Base-by-base conservation (phyloP, 2,329 filamentous ascomycete species). In the Ophiostoma novo-ulmi region DNA sequence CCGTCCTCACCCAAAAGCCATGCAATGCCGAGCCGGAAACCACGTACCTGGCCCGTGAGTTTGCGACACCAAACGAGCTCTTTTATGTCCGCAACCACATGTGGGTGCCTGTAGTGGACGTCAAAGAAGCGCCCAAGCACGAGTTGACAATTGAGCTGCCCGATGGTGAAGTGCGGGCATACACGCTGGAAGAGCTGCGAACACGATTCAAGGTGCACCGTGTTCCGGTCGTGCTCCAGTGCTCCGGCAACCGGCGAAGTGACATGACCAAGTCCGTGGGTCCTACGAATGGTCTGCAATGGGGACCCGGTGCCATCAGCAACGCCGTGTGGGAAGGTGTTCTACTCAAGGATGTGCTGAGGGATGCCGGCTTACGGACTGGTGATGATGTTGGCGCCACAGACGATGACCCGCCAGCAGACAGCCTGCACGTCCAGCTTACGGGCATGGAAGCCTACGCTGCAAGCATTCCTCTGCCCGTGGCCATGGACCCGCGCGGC, bases 81-180 rank as follows among this genome's bases (percentile, higher is more conserved):
- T 88, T 88, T 76, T 88, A 87, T 75, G 83, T 88, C 17, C 83
- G 87, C 26, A 87, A 89, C 74, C 87, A 89, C 77, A 86, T 89
- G 80, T 89, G 87, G 87, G 87, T 88, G 58, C 87, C 87, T 8
- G 66, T 58, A 3, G 71, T 68, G 14, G 78, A 80, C 8, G 75
- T 78, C 7, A 38, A 26, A 7, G 22, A 44, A 6, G 78, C 80
- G 0, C 78, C 78, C 3, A 73, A 80, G 6, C 81, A 88, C 75
- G 77, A 77, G 26, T 75, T 89, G 71, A 85, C 81, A 5, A 79
- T 89, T 58, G 86, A 96, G 77, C 80, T 88, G 4, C 80, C 82
- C 0, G 84, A 87, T 73, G 87, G 87, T 63, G 81, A 83, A 6
- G 80, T 80, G 67, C 82, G 81, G 70, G 78, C 80, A 26, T 89